Percentiles rank a stretch among this genome's conserved stretches.
Evolutionary conservation across 2,329 filamentous ascomycete species (phyloP).

Genomic region (Penicillium freii): DNA sequence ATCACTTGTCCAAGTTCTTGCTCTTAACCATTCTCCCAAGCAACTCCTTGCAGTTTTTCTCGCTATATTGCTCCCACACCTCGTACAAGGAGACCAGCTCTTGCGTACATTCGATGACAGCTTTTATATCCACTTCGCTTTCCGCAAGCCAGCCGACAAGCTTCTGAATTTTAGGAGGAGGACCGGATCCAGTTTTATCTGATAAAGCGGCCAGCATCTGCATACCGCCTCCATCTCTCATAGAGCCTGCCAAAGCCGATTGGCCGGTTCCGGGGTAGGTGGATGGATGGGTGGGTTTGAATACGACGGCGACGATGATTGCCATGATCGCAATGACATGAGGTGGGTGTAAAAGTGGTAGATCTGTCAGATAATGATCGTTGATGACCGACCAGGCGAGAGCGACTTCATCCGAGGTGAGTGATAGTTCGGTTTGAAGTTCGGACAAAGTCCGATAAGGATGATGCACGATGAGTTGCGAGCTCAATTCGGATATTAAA

Average conservation of each 20-base stretch:
- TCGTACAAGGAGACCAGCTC: slow-evolving; percentile 90
- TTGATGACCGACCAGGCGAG: slow-evolving; percentile 83
- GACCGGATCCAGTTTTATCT: slow-evolving; percentile 30
- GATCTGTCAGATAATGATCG: slow-evolving; percentile 87
- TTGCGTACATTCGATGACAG: slow-evolving; percentile 84
- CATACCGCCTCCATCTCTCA: slow-evolving; percentile 38
- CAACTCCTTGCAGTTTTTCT: slow-evolving; percentile 63
- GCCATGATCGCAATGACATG: slow-evolving; percentile 85
- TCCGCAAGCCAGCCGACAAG: slow-evolving; percentile 81
- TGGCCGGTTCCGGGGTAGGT: slow-evolving; percentile 33
- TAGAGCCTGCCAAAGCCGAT: slow-evolving; percentile 33
- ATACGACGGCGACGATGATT: slow-evolving; percentile 77
- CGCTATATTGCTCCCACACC: slow-evolving; percentile 64
- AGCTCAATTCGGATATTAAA: slow-evolving; percentile 86
- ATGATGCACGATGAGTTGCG: slow-evolving; percentile 85
- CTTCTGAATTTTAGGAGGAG: slow-evolving; percentile 54
- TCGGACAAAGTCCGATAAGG: slow-evolving; percentile 79
- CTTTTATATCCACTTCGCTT: slow-evolving; percentile 78
- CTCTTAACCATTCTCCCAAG: slow-evolving; percentile 62
- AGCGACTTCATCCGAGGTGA: slow-evolving; percentile 74
- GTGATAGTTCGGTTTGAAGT: slow-evolving; percentile 65
- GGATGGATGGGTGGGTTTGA: slow-evolving; percentile 61
- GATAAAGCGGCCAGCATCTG: slow-evolving; percentile 36
- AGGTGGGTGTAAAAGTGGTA: slow-evolving; percentile 82
- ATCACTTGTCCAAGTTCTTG: slow-evolving; percentile 56